A percentile compares a stretch with the other conserved stretches of the same genome.
These are phyloP conservation scores for Septoria petroselini DNA, from an alignment of 2,329 filamentous ascomycete genomes.

Conservation along the genomic window DNA sequence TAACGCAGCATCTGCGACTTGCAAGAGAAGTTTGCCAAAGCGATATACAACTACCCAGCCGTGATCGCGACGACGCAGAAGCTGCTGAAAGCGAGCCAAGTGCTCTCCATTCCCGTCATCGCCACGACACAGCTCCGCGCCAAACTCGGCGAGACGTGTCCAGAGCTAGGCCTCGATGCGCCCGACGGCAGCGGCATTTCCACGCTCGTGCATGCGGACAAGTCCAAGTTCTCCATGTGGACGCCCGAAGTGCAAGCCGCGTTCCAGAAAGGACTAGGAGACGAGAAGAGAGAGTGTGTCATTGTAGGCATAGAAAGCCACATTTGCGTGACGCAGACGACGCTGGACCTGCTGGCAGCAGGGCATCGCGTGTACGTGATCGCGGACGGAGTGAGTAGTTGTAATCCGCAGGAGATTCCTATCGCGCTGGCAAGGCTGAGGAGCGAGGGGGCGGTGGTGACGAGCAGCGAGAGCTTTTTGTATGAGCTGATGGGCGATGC, in stretches of 20 bases:
- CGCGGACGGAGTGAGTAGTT: slow-evolving; percentile 84
- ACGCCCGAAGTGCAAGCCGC: slow-evolving; percentile 61
- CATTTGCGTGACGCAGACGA: slow-evolving; percentile 92
- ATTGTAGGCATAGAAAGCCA: slow-evolving; percentile 91
- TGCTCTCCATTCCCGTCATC: slow-evolving; percentile 71
- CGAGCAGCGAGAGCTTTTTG: slow-evolving; percentile 82
- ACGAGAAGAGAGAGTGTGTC: slow-evolving; percentile 59
- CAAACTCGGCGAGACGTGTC: slow-evolving; percentile 75
- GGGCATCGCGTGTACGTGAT: slow-evolving; percentile 84
- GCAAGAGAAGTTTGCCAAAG: slow-evolving; percentile 84
- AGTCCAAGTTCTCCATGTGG: slow-evolving; percentile 87
- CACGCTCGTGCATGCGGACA: slow-evolving; percentile 66
- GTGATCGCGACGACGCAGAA: slow-evolving; percentile 57
- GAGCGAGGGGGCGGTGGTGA: slow-evolving; percentile 72
- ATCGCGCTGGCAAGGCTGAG: slow-evolving; percentile 75
- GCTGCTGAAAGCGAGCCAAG: slow-evolving; percentile 48
- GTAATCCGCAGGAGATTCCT: slow-evolving; percentile 75
- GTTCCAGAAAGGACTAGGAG: slow-evolving; percentile 41
- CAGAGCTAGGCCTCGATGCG: slow-evolving; percentile 60
- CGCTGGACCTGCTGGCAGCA: slow-evolving; percentile 70
- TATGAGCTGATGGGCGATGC: slow-evolving; percentile 90
- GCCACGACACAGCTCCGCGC: slow-evolving; percentile 80
- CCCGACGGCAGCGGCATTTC: slow-evolving; percentile 53
- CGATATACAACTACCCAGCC: slow-evolving; percentile 81
- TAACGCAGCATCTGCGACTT: slow-evolving; percentile 77